Evolutionary conservation across 768 basidiomycete genomes (phyloP).

Genomic region (Lactarius trivialis): DNA sequence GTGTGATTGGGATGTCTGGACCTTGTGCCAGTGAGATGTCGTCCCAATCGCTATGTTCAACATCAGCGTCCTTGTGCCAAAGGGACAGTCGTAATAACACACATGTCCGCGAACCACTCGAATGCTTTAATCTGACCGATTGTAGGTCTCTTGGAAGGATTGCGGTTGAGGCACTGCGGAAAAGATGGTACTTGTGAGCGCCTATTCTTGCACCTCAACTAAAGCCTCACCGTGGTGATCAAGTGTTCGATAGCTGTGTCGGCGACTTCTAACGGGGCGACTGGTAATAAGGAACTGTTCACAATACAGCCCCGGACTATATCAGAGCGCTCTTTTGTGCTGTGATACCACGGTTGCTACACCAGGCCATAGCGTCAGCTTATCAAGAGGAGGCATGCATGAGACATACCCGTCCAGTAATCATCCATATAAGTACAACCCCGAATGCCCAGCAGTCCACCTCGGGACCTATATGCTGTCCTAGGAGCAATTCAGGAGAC

Average conservation of each 20-base stretch:
- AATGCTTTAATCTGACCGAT: conserved; percentile 4
- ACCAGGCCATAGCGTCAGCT: background rate
- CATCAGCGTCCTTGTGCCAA: background rate
- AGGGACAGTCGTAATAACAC: background rate
- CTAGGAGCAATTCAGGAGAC: conserved; percentile 21
- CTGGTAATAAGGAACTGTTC: background rate
- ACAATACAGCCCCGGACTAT: conserved; percentile 12
- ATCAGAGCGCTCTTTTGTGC: background rate
- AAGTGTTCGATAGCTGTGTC: conserved; percentile 1
- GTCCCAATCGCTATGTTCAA: conserved; percentile 17
- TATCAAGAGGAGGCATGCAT: background rate
- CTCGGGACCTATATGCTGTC: conserved; percentile 20
- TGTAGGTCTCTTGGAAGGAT: conserved; percentile 17
- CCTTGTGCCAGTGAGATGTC: conserved; percentile 3
- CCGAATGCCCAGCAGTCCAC: conserved; percentile 23
- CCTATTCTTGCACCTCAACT: background rate
- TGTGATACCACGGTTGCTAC: conserved; percentile 8
- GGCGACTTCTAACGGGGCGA: conserved; percentile 3
- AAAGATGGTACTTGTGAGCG: background rate
- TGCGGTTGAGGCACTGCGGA: conserved; percentile 22
- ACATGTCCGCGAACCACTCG: conserved; percentile 20
- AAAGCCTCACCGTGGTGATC: conserved; percentile 14
- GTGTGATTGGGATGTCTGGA: conserved; percentile 16
- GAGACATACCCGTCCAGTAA: conserved; percentile 18
- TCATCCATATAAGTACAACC: conserved; percentile 20